A percentile compares a stretch with the other conserved stretches of the same genome.
phyloP scores from a whole-genome alignment of 805 yeast genomes.

The Starmerella riodocensis region DNA sequence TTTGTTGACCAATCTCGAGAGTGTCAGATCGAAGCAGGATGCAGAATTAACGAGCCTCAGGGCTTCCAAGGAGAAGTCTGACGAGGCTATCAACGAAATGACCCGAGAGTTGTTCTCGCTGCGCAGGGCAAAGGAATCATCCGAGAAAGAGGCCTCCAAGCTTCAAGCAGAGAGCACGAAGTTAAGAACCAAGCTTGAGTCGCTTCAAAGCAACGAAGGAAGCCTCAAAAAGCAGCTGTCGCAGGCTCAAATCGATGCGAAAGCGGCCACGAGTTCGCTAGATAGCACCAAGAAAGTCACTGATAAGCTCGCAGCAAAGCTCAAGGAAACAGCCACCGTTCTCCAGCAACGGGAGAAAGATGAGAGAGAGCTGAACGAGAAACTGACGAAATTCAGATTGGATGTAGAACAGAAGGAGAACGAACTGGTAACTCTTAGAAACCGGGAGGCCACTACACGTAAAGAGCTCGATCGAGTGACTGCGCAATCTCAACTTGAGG shows the following conservation, averaged over 20 bases:
- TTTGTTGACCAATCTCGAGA: conserved; percentile 1
- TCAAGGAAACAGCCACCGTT: conserved; percentile 23
- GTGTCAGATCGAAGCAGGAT: not conserved
- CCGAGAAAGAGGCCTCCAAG: conserved; percentile 12
- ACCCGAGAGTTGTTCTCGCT: conserved; percentile 63
- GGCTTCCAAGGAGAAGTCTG: conserved; percentile 49
- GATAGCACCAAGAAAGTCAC: conserved; percentile 23
- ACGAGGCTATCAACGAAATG: conserved; percentile 83
- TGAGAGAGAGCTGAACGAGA: conserved; percentile 13
- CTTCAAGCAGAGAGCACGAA: conserved; percentile 14
- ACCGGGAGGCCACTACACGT: conserved; percentile 8
- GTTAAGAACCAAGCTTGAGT: conserved; percentile 21
- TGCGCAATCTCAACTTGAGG: not conserved
- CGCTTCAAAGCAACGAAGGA: conserved; percentile 5
- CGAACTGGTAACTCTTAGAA: conserved; percentile 5
- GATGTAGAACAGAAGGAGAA: conserved; percentile 5
- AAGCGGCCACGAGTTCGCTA: conserved; percentile 22
- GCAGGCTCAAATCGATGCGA: conserved; percentile 21
- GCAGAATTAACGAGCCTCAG: conserved; percentile 27
- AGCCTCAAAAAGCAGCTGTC: conserved; percentile 22
- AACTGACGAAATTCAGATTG: conserved; percentile 7
- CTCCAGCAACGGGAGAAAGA: conserved; percentile 18
- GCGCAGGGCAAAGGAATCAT: conserved; percentile 41
- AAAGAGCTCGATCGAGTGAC: conserved; percentile 8
- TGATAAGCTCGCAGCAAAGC: conserved; percentile 35